Conservation (phyloP, 345 rosid genomes). For the Salix viminalis region DNA sequence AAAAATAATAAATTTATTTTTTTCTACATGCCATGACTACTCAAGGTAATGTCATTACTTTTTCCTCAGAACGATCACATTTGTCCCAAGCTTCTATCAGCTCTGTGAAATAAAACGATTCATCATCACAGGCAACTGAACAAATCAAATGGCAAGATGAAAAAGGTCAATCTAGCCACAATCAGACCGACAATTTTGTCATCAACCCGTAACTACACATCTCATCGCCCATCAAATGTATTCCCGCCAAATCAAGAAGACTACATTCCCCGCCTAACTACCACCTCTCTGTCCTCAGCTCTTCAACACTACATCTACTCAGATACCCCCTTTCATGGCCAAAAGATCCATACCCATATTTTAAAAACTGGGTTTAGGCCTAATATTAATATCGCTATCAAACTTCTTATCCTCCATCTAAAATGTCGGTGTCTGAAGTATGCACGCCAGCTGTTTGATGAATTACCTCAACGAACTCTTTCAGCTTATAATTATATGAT, state of each 20-base stretch:
- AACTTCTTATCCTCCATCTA: constrained; percentile 52
- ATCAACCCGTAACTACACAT: not conserved
- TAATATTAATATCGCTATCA: constrained; percentile 55
- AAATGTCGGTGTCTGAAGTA: constrained; percentile 51
- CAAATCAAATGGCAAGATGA: constrained; percentile 23
- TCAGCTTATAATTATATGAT: constrained; percentile 78
- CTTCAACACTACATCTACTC: constrained; percentile 71
- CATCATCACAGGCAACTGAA: not conserved
- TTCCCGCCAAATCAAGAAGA: not conserved
- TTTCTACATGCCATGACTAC: too few species aligned
- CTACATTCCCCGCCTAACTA: not conserved
- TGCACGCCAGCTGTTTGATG: constrained; percentile 74
- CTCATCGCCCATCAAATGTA: not conserved
- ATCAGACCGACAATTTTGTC: constrained; percentile 13
- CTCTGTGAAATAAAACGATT: too few species aligned
- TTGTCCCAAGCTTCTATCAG: too few species aligned
- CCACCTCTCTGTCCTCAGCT: constrained; percentile 33
- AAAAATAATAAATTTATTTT: too few species aligned
- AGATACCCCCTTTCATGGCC: constrained; percentile 50
- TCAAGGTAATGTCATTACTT: too few species aligned
- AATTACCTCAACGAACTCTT: constrained; percentile 57
- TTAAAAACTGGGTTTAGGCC: constrained; percentile 60
- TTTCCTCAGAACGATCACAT: too few species aligned
- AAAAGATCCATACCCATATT: constrained; percentile 57
- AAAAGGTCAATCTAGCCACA: constrained; percentile 13